phyloP scores from a whole-genome alignment of 2,329 filamentous ascomycete species.

The Sporothrix euskadiensis region DNA sequence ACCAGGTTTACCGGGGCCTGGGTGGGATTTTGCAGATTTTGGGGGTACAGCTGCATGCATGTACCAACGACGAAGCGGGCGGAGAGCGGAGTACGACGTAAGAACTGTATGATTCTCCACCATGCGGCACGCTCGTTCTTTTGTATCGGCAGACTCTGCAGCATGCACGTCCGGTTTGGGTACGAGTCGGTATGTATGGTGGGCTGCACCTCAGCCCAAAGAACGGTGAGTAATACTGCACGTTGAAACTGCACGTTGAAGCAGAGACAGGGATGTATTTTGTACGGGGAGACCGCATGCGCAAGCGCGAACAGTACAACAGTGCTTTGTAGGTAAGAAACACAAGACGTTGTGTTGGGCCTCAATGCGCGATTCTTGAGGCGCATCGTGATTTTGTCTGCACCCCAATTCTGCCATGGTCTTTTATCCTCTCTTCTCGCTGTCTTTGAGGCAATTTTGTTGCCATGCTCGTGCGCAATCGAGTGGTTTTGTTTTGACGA shows the following conservation, averaged over 20 bases:
- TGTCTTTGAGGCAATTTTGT: background rate
- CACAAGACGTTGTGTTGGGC: slow-evolving; percentile 14
- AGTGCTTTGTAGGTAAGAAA: background rate
- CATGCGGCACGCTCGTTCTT: background rate
- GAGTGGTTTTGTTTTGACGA: background rate
- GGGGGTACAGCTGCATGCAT: slow-evolving; percentile 22
- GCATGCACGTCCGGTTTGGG: slow-evolving; percentile 15
- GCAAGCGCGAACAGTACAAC: background rate
- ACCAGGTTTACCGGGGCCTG: slow-evolving; percentile 17
- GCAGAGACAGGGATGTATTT: background rate
- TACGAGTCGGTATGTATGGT: background rate
- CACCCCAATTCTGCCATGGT: background rate
- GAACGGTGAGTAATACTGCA: slow-evolving; percentile 21
- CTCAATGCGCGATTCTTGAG: slow-evolving; percentile 16
- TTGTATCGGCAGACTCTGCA: slow-evolving; percentile 8
- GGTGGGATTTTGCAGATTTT: slow-evolving; percentile 4
- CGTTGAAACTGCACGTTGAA: background rate
- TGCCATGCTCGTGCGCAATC: background rate
- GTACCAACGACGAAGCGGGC: slow-evolving; percentile 10
- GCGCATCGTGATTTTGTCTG: background rate
- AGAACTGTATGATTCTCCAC: slow-evolving; percentile 17
- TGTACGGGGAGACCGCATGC: background rate
- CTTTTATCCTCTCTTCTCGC: background rate
- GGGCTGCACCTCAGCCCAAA: slow-evolving; percentile 30
- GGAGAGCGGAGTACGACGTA: background rate